These are phyloP conservation scores for Aureobasidium sp. DNA, from an alignment of 2,329 filamentous ascomycete species.

Conservation along the genomic window DNA sequence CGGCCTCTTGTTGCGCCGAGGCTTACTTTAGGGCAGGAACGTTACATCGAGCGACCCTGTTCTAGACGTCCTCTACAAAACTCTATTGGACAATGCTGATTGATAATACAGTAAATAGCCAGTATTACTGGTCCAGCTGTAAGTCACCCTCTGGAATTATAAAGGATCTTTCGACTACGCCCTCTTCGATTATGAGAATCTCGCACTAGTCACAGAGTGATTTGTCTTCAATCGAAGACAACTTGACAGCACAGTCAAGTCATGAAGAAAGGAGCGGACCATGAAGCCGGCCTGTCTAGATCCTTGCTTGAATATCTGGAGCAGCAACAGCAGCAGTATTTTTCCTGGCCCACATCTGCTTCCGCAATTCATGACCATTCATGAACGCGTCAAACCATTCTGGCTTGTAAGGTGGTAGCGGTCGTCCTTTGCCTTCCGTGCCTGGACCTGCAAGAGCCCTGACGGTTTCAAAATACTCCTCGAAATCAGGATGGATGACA, in stretches of 20 bases:
- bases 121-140: too few relatives aligned
- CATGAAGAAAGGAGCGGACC: neutral
- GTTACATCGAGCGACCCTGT: neutral
- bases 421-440: constrained; percentile 41
- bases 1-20: neutral
- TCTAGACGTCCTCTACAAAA: neutral
- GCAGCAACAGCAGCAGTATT: neutral
- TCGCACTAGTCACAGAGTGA: neutral
- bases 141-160: too few relatives aligned
- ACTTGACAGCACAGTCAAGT: neutral
- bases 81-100: neutral
- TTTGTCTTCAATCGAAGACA: neutral
- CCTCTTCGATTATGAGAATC: neutral
- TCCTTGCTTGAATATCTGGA: neutral
- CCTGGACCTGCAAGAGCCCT: constrained; percentile 41
- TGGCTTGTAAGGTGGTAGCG: constrained; percentile 15
- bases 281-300: neutral
- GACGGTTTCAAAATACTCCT: constrained; percentile 56
- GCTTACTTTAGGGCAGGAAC: neutral
- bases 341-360: constrained; percentile 18
- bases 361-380: constrained; percentile 15
- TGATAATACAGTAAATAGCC: too few relatives aligned
- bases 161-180: too few relatives aligned
- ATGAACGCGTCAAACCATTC: constrained; percentile 17
- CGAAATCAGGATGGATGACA: constrained; percentile 55